A percentile compares a stretch with the other conserved stretches of the same genome.
Conservation (phyloP, 352 stramenopile species). For the Globisporangium cederbergense region DNA sequence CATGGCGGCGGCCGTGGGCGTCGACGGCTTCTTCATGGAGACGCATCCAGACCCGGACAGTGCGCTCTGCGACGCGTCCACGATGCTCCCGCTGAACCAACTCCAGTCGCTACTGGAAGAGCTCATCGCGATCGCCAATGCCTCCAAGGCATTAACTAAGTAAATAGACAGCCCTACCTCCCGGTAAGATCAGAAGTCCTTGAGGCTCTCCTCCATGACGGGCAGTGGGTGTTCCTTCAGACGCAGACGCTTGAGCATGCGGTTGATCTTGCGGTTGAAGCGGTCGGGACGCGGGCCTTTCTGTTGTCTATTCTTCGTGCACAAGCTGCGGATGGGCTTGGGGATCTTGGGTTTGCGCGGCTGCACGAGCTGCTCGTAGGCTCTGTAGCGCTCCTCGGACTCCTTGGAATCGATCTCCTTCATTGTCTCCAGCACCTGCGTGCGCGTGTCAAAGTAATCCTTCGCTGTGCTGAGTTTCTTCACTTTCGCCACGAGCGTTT, state of each 20-base stretch:
- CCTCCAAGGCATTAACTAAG: conserved; percentile 34
- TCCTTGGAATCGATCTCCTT: conserved; percentile 22
- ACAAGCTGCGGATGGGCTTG: conserved; percentile 39
- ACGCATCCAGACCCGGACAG: conserved; percentile 70
- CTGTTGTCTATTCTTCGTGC: conserved; percentile 31
- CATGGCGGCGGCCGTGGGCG: conserved; percentile 79
- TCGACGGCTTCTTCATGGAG: conserved; percentile 89
- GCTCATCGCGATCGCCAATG: conserved; percentile 67
- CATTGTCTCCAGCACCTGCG: conserved; percentile 46
- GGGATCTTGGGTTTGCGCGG: conserved; percentile 72
- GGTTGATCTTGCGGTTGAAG: conserved; percentile 82
- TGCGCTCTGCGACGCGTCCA: conserved; percentile 67
- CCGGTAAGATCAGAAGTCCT: conserved; percentile 42
- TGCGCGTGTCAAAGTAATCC: conserved; percentile 53
- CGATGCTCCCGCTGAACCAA: conserved; percentile 70
- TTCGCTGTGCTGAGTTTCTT: conserved; percentile 45
- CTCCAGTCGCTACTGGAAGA: conserved; percentile 64
- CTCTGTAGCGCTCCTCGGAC: conserved; percentile 21
- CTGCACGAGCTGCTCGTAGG: conserved; percentile 21
- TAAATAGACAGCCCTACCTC: background rate
- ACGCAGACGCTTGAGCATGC: conserved; percentile 70
- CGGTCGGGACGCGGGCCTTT: conserved; percentile 39
- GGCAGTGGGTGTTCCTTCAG: conserved; percentile 60
- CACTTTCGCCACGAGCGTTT: conserved; percentile 52
- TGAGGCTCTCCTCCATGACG: conserved; percentile 74